Base-by-base conservation (phyloP, 345 rosid genomes). In the Streptanthus diversifolius region DNA sequence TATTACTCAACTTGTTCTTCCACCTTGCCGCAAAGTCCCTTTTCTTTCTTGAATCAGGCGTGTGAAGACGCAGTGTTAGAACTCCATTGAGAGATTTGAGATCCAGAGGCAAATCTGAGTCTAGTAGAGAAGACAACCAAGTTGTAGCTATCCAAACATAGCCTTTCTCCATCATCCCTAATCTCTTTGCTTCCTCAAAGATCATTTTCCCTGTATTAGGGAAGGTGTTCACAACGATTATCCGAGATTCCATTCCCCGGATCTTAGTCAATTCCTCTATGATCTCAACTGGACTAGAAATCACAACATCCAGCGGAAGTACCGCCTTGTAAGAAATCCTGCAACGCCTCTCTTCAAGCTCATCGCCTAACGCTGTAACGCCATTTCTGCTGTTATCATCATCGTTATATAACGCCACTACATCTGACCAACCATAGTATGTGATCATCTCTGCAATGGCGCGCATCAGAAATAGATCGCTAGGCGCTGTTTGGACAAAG, bases 401-500 rank as follows among this genome's bases (percentile, higher is more conserved):
- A 22, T 93, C 96, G 8, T 76, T 83, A 78, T 73, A 91, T 45
- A 93, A 59, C 0, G 90, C 89, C 70, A 88, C 68, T 11, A 91
- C 87, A 73, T 86, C 90, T 13, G 79, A 72, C 96, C 96, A 93
- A 9, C 90, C 80, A 47, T 69, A 91, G 64, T 79, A 80, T 55
- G 85, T 84, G 22, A 91, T 61, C 58, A 89, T 85, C 52, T 93
- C 96, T 3, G 97, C 92, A 39, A 93, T 84, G 76, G 95, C 98
- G 0, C 79, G 82, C 91, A 88, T 88, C 84, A 85, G 89, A 83
- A 83, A 93, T 22, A 84, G 73, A 71, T 91, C 96, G 63, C 75
- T 93, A 21, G 98, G 98, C 32, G 98, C 95, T 4, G 97, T 93
- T 54, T 93, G 98, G 70, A 93, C 80, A 75, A 93, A 93, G 77